phyloP scores from a whole-genome alignment of 805 yeast genomes.

The Myxozyma neglecta region DNA sequence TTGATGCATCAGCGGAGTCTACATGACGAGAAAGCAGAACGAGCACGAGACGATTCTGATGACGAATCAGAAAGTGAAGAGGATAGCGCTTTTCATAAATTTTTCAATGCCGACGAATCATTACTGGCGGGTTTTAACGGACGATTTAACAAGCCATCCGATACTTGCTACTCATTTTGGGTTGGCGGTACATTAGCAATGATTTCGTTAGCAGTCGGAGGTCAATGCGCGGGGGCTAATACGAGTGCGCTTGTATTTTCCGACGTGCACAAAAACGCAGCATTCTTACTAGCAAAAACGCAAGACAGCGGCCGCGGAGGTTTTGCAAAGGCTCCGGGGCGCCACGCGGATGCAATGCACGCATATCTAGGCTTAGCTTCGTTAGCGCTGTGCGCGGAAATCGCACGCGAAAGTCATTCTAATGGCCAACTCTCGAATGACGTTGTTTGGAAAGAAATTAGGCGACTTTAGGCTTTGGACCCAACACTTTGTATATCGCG shows the following conservation, averaged over 20 bases:
- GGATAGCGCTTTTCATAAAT: not conserved
- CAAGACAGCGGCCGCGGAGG: slow-evolving; percentile 31
- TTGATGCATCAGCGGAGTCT: slow-evolving; percentile 15
- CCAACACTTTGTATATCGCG: slow-evolving; percentile 16
- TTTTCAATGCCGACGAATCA: not conserved
- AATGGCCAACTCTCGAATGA: not conserved
- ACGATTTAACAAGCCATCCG: slow-evolving; percentile 92
- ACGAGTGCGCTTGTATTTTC: slow-evolving; percentile 2
- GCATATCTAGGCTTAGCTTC: slow-evolving; percentile 31
- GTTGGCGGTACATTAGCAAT: slow-evolving; percentile 44
- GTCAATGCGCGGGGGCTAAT: not conserved
- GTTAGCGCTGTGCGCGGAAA: slow-evolving; percentile 19
- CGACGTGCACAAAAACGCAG: not conserved
- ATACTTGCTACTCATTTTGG: slow-evolving; percentile 99
- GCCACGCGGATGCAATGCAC: slow-evolving; percentile 33
- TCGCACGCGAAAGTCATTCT: not conserved
- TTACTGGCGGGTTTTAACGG: slow-evolving; percentile 56
- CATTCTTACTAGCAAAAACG: slow-evolving; percentile 19
- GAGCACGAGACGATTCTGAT: not conserved
- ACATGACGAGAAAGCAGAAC: not conserved
- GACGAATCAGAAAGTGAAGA: not conserved
- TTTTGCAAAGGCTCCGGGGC: slow-evolving; percentile 28
- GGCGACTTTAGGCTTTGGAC: slow-evolving; percentile 18
- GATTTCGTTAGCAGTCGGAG: slow-evolving; percentile 1
- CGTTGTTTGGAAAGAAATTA: not conserved